These are phyloP conservation scores for Austroboletus eburneus DNA, from an alignment of 768 basidiomycete species.

Conservation along the genomic window DNA sequence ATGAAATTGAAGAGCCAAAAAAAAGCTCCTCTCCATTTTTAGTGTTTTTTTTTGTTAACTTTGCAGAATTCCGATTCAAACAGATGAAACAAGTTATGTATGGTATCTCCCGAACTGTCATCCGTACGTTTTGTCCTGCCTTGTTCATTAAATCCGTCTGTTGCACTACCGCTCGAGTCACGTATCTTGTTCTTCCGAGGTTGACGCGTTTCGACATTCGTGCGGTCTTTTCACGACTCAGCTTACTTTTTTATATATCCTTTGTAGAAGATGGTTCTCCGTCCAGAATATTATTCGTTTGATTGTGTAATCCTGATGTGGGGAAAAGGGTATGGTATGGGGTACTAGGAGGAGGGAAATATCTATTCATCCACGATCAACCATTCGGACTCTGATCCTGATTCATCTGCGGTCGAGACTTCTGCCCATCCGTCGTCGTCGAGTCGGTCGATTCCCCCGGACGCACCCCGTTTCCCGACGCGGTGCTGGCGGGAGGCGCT, in stretches of 20 bases:
- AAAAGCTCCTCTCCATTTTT: slow-evolving; percentile 15
- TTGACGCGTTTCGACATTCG: slow-evolving; percentile 22
- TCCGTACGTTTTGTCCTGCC: slow-evolving; percentile 26
- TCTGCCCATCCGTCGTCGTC: slow-evolving; percentile 64
- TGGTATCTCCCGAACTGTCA: slow-evolving; percentile 30
- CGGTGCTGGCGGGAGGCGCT: slow-evolving; percentile 35
- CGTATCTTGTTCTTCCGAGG: slow-evolving; percentile 24
- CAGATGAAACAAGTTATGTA: slow-evolving; percentile 32
- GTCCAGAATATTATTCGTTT: slow-evolving; percentile 24
- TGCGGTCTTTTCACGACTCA: slow-evolving; percentile 12
- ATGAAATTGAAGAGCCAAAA: slow-evolving; percentile 20
- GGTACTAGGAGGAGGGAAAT: slow-evolving; percentile 10
- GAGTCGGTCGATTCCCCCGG: slow-evolving; percentile 34
- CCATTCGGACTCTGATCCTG: slow-evolving; percentile 92
- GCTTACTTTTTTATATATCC: slow-evolving; percentile 24
- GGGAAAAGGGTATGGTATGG: slow-evolving; percentile 20
- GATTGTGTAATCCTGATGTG: slow-evolving; percentile 7
- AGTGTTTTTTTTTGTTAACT: slow-evolving; percentile 22
- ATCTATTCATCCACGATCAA: slow-evolving; percentile 57
- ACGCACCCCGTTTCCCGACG: slow-evolving; percentile 42
- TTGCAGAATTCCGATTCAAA: slow-evolving; percentile 30
- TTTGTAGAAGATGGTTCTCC: slow-evolving; percentile 31
- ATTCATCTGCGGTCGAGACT: slow-evolving; percentile 63
- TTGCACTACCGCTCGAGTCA: slow-evolving; percentile 13
- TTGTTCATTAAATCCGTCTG: slow-evolving; percentile 21